These are phyloP conservation scores for Spathaspora sp. DNA, from an alignment of 1,139 yeast species.

Conservation along the genomic window DNA sequence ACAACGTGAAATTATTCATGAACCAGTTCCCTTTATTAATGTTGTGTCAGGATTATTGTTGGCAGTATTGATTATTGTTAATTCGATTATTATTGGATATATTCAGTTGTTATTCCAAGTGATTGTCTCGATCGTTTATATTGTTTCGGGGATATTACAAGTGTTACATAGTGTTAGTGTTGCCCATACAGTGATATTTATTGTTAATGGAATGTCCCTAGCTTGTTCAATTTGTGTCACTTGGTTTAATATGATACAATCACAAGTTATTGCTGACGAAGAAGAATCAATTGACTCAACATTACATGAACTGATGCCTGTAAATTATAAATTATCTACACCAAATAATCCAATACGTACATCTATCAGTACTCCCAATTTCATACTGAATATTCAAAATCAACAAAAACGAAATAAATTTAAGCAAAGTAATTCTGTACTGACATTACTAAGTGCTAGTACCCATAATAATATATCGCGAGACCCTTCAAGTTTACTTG, in stretches of 20 bases:
- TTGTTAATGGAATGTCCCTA: constrained; percentile 15
- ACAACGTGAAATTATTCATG: neutral
- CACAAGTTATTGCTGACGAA: neutral
- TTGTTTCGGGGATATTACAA: constrained; percentile 19
- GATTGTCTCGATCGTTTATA: constrained; percentile 15
- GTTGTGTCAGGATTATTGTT: neutral
- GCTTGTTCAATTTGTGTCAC: constrained; percentile 9
- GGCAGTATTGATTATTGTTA: neutral
- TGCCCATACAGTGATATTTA: constrained; percentile 12
- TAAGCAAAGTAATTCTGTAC: neutral
- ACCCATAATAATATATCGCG: constrained; percentile 2
- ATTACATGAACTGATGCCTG: neutral
- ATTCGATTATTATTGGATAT: constrained; percentile 9
- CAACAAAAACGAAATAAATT: neutral
- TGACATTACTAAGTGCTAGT: neutral
- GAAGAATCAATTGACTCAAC: neutral
- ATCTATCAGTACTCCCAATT: neutral
- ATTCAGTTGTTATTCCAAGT: constrained; percentile 12
- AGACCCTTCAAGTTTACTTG: constrained; percentile 3
- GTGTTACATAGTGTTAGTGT: constrained; percentile 4
- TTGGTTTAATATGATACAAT: neutral
- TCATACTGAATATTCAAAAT: neutral
- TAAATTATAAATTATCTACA: neutral
- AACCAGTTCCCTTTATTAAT: neutral
- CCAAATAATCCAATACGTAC: neutral